These are phyloP conservation scores for Lepidium aucheri DNA, from an alignment of 345 rosid species.

Conservation along the genomic window DNA sequence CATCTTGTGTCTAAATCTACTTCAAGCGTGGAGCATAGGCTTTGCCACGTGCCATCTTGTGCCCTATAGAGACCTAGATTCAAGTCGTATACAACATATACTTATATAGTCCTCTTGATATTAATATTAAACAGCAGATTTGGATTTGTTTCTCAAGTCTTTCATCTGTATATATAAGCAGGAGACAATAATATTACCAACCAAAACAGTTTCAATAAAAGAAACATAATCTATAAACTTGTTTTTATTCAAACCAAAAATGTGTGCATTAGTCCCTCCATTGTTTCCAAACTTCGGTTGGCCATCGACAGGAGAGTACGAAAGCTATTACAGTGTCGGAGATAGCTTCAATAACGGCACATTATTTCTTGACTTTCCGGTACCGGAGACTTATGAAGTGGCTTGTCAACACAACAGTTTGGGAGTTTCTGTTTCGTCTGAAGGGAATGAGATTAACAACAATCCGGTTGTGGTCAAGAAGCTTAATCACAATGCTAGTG, in stretches of 20 bases:
- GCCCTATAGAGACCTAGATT: not conserved
- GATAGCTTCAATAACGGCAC: not conserved
- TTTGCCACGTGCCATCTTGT: conserved; percentile 12
- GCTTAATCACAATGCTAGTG: conserved; percentile 72
- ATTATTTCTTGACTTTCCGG: conserved; percentile 18
- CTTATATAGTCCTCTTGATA: not conserved
- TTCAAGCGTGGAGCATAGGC: conserved; percentile 2
- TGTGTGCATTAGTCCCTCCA: conserved; percentile 24
- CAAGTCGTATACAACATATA: not conserved
- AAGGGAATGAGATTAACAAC: conserved; percentile 6
- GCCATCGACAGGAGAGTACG: conserved; percentile 8
- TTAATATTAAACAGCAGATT: not conserved
- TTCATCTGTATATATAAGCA: not conserved
- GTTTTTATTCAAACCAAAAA: not conserved
- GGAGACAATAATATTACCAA: not conserved
- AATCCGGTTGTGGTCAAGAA: conserved; percentile 23
- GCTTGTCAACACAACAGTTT: not conserved
- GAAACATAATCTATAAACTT: not conserved
- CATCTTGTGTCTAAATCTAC: conserved; percentile 4
- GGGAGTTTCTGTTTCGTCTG: conserved; percentile 6
- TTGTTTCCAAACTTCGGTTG: conserved; percentile 21
- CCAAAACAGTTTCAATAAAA: not conserved
- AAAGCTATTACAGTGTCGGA: conserved; percentile 4
- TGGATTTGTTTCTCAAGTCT: not conserved
- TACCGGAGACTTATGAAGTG: conserved; percentile 4